A percentile compares a stretch with the other conserved stretches of the same genome.
Evolutionary conservation across 495 filamentous ascomycete species (phyloP).

Genomic region (Lasiosphaeriaceae sp.): DNA sequence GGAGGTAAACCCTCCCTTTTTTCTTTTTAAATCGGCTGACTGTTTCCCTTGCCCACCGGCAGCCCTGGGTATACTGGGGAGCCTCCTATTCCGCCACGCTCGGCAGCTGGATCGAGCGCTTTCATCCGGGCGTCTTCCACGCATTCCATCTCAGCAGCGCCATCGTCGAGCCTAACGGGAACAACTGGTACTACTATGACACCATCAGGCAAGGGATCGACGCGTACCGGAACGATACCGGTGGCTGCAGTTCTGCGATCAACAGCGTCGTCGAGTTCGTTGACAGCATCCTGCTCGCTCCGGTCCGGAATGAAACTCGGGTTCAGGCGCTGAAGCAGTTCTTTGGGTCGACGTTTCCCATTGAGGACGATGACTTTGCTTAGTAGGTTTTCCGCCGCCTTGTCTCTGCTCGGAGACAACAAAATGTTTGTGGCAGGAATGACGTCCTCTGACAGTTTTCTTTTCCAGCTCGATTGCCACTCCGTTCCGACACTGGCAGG

Average conservation of each 20-base stretch:
- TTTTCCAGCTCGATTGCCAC: slow-evolving; percentile 17
- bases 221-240: slow-evolving; percentile 28
- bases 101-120: slow-evolving; percentile 56
- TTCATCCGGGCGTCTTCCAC: slow-evolving; percentile 62
- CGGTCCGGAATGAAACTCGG: slow-evolving; percentile 11
- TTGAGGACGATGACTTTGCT: slow-evolving; percentile 27
- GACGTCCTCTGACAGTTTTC: slow-evolving; percentile 17
- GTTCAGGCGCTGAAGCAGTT: slow-evolving; percentile 19
- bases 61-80: slow-evolving; percentile 60
- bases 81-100: slow-evolving; percentile 63
- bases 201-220: slow-evolving; percentile 55
- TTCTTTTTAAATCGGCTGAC: no score
- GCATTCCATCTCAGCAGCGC: slow-evolving; percentile 62
- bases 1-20: no score
- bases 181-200: slow-evolving; percentile 65
- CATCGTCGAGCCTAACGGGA: slow-evolving; percentile 54
- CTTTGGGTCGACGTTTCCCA: slow-evolving; percentile 19
- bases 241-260: slow-evolving; percentile 54
- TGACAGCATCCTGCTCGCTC: slow-evolving; percentile 41
- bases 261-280: slow-evolving; percentile 52
- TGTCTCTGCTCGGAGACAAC: no score
- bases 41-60: neutral
- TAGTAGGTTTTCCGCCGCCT: slow-evolving; percentile 19
- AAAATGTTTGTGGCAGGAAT: no score
- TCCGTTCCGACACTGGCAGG: slow-evolving; percentile 25